phyloP scores from a whole-genome alignment of 345 rosid species.

The Rhodomyrtus tomentosa region DNA sequence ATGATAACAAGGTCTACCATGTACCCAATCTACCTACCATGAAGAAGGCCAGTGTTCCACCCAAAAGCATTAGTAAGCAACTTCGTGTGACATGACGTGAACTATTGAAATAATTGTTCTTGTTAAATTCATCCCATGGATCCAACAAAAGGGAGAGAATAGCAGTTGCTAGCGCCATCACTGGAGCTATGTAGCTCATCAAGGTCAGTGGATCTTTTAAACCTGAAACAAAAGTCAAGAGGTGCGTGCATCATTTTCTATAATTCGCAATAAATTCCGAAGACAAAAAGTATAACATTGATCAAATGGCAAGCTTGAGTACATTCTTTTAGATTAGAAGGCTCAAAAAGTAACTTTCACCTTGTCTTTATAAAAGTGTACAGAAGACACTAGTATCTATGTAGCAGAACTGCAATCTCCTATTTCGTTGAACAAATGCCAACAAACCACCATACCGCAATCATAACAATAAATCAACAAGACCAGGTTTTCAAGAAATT shows the following conservation, averaged over 20 bases:
- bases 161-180: conserved; percentile 81
- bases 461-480: background rate
- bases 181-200: conserved; percentile 79
- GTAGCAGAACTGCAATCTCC: background rate
- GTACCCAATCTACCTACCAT: conserved; percentile 42
- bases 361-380: background rate
- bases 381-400: background rate
- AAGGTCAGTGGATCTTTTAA: conserved; percentile 81
- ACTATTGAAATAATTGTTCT: conserved; percentile 67
- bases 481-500: background rate
- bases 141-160: conserved; percentile 78
- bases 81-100: conserved; percentile 68
- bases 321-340: background rate
- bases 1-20: background rate
- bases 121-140: conserved; percentile 82
- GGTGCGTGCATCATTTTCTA: background rate
- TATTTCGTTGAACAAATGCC: background rate
- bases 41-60: conserved; percentile 91
- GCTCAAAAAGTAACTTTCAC: background rate
- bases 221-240: conserved; percentile 33
- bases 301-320: background rate
- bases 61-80: conserved; percentile 86
- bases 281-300: background rate
- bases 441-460: background rate
- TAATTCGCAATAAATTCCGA: background rate